Evolutionary conservation across 2,329 filamentous ascomycete genomes (phyloP), one percentile per base, ranked within the genome.

Genomic region (Sporothrix phasma): DNA sequence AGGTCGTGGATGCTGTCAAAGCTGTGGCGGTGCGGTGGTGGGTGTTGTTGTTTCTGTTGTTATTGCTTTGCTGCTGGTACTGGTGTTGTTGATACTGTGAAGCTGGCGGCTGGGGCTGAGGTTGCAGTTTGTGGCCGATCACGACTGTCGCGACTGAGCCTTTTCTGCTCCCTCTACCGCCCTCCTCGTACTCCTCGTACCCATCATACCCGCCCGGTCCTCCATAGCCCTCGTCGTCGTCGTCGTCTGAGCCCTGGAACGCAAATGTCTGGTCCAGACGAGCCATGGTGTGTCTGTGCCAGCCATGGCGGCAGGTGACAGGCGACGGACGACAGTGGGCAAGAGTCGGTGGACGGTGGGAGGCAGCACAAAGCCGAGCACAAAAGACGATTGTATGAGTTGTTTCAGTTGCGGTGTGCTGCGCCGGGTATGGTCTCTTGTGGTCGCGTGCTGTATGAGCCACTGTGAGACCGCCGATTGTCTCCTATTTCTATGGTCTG

Each of bases 211-310:
- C 54, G 22, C 24, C 8, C 17, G 17, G n/a, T 22, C 31, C n/a
- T 54, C 37, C 54, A 58, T 54, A 24, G 19, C 8, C 51, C 17
- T 45, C 62, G n/a, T 56, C 62, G n/a, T 56, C 54, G 24, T 53
- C 56, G 31, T 60, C 63, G 47, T 64, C 58, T 46, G 63, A 51
- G 46, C 15, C 46, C 46, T 59, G 47, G 49, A 64, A 64, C 39
- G 59, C 47, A 43, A 65, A 65, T n/a, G 59, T 54, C 64, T 62
- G 59, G 64, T 65, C 60, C 43, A 65, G 64, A 37, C 60, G 64
- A 22, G 64, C 59, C 64, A 65, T 39, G 61, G 64, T 37, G 29
- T 41, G 37, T 65, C 49, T 43, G 39, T 26, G 29, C 61, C 51
- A 17, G 61, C 49, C 61, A 63, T 58, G 47, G 47, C 24, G 17